Base-by-base conservation (phyloP, 2,329 filamentous ascomycete genomes). In the Calonectria honghensis region DNA sequence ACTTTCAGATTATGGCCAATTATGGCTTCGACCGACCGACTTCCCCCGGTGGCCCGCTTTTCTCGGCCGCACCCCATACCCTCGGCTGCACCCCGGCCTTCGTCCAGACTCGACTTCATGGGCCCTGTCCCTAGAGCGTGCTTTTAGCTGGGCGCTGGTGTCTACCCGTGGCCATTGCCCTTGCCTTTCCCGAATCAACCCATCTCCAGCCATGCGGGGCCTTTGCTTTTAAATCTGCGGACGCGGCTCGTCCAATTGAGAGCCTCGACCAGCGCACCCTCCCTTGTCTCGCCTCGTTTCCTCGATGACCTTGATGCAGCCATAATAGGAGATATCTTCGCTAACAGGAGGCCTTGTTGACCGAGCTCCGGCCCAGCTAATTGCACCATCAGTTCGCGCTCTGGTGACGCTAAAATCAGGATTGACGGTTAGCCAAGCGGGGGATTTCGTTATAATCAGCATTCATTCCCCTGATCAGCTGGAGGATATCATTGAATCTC, bases 331-430 rank as follows among this genome's bases (percentile, higher is more conserved):
- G 20, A 50, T 29, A 20, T 41, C 29, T 66, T 75, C 74, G 35
- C 76, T 75, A 78, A 74, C 74, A 72, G 73, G 75, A 78, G 57
- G 52, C 39, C 57, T 63, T 63, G 71, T 70, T 73, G 76, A 74
- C 76, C 76, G 76, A 78, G 75, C 76, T 74, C 76, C 76, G 70
- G 68, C 66, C 48, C 41, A 39, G 16, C 51, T 35, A 41, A 73
- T 75, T 65, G 59, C 72, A 70, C 69, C 72, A 77, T 71, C 70
- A 63, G 51, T 68, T 61, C 63, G 35, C 6, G 57, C 59, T 70
- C 69, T 73, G 68, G 65, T 75, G 72, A 64, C 70, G 70, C 65
- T 52, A 31, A 45, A 45, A n/a, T 41, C 64, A 29, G 70, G 61
- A 70, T 67, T 59, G n/a, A 69, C 20, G 31, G 61, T 32, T n/a